Base-by-base conservation (phyloP, 805 yeast genomes). In the Saccharomycopsis amapae region DNA sequence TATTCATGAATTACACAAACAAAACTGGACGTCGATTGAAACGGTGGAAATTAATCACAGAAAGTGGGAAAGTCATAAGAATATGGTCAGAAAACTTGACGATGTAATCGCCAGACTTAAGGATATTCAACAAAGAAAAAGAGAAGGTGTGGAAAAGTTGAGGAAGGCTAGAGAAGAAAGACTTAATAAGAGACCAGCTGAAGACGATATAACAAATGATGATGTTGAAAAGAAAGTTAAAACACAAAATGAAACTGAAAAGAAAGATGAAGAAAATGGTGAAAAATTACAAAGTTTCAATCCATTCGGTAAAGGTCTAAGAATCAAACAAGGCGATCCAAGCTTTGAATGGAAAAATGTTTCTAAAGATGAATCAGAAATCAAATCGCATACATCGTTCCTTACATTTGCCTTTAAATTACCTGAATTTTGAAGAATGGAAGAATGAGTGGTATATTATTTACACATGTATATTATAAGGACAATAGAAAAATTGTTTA, bases 381-480 rank as follows among this genome's bases (percentile, higher is more conserved):
- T 90, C 56, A 90, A 90, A 65, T 81, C 88, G 5, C 99, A 93
- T 57, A 93, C 99, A 0, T 86, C 96, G 0, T 93, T 87, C 60
- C 66, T 93, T 57, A 86, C 96, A 1, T 93, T 93, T 72, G 99
- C 98, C 20, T 72, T 69, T 48, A 72, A 66, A 53, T 15, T 39
- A 35, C 39, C 39, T 17, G 23, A 10, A 28, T n/a, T n/a, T 26
- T 26, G 12, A 26, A 26, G 12, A 9, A 26, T 26, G 12, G 30
- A 26, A 9, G 30, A 9, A 26, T 12, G 12, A 26, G n/a, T n/a
- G n/a, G 12, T 26, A 26, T 26, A 26, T 26, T 26, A 26, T n/a
- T n/a, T n/a, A n/a, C n/a, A n/a, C n/a, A n/a, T n/a, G n/a, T n/a
- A n/a, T n/a, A n/a, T n/a, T n/a, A 26, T 26, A 9, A 12, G 10